Percentiles rank a stretch among this genome's conserved stretches.
Conservation (phyloP, 208 protist species). For the Leptomonas seymouri region DNA sequence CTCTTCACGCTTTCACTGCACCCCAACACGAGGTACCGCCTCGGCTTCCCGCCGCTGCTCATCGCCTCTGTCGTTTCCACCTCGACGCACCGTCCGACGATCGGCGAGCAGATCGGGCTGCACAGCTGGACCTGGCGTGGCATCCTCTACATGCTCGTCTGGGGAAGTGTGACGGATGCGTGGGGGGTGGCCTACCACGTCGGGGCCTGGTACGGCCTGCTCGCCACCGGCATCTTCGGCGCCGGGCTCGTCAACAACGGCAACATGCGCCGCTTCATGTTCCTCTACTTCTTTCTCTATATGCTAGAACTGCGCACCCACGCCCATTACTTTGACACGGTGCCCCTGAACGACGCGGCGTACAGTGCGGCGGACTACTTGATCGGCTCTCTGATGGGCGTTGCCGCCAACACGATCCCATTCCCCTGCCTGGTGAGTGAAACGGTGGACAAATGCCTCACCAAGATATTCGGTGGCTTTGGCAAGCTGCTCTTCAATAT, state of each 20-base stretch:
- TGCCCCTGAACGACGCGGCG: conserved; percentile 27
- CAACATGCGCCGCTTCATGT: conserved; percentile 35
- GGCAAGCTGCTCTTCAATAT: conserved; percentile 37
- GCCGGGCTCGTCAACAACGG: conserved; percentile 23
- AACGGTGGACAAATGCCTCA: conserved; percentile 28
- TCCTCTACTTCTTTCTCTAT: conserved; percentile 40
- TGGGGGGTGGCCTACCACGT: conserved; percentile 26
- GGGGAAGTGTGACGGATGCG: conserved; percentile 9
- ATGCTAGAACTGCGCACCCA: conserved; percentile 38
- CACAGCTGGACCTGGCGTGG: conserved; percentile 36
- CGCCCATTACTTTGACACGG: conserved; percentile 8
- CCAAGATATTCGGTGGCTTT: conserved; percentile 27
- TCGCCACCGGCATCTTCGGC: conserved; percentile 32
- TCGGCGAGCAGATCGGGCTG: conserved; percentile 43
- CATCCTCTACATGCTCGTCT: conserved; percentile 29
- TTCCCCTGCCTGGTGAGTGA: conserved; percentile 22
- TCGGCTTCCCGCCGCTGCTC: conserved; percentile 28
- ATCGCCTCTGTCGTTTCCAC: conserved; percentile 37
- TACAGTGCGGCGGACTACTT: conserved; percentile 24
- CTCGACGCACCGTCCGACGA: conserved; percentile 28
- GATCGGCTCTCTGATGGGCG: conserved; percentile 28
- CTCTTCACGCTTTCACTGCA: conserved; percentile 37
- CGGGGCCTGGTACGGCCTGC: conserved; percentile 30
- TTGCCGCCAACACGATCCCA: conserved; percentile 30
- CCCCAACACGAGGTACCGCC: conserved; percentile 34